Evolutionary conservation across 1,284 basidiomycete genomes (phyloP).

Genomic region (Malassezia equina): DNA sequence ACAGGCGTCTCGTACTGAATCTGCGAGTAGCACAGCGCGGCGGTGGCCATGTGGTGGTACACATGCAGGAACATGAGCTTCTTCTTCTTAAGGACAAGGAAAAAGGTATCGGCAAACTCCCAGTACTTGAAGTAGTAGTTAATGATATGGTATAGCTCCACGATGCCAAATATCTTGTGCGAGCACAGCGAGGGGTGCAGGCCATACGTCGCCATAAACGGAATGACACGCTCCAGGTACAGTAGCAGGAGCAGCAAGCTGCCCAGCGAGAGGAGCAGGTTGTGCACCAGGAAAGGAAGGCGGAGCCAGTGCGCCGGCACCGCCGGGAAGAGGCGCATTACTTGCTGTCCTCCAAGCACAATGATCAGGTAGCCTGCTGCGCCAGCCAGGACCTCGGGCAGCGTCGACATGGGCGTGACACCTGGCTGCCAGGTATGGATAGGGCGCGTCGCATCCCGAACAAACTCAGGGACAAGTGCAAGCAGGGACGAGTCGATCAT

Average conservation of each 20-base stretch:
- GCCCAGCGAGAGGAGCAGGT: constrained; percentile 72
- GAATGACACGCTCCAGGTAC: constrained; percentile 63
- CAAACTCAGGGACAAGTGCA: not conserved
- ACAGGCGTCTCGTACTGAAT: constrained; percentile 63
- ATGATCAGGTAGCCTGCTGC: constrained; percentile 72
- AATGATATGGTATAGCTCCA: constrained; percentile 64
- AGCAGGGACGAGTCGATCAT: not conserved
- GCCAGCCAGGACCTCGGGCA: constrained; percentile 46
- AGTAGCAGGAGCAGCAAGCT: constrained; percentile 69
- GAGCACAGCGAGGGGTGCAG: constrained; percentile 61
- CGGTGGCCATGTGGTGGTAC: constrained; percentile 98
- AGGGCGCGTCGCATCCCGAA: constrained; percentile 17
- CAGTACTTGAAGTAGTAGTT: constrained; percentile 60
- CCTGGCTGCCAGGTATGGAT: constrained; percentile 25
- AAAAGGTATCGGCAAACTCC: constrained; percentile 87
- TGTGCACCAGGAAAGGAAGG: constrained; percentile 81
- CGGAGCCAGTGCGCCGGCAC: constrained; percentile 55
- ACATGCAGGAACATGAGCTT: constrained; percentile 84
- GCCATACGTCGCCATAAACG: constrained; percentile 28
- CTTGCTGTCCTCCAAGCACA: constrained; percentile 73
- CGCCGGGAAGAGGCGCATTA: constrained; percentile 63
- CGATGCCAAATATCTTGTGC: not conserved
- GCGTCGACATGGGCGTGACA: constrained; percentile 33
- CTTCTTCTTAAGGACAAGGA: constrained; percentile 95
- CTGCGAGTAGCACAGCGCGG: constrained; percentile 84